A percentile compares a stretch with the other conserved stretches of the same genome.
phyloP scores from a whole-genome alignment of 2,329 filamentous ascomycete genomes.

The Venturia aucupariae region DNA sequence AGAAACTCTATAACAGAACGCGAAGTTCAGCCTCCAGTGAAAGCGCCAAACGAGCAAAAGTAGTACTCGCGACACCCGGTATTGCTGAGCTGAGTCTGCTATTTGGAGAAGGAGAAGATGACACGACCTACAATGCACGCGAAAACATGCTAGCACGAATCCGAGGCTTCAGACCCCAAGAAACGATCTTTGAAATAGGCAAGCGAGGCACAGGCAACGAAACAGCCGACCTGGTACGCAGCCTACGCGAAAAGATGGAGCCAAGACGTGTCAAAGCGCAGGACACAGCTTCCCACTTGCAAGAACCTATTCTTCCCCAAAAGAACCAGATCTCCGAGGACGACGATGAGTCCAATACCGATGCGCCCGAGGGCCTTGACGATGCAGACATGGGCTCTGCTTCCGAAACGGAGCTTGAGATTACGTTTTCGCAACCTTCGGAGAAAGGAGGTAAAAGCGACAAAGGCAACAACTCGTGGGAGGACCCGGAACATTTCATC shows the following conservation, averaged over 20 bases:
- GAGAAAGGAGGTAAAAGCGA: conserved; percentile 17
- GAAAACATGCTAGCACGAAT: conserved; percentile 83
- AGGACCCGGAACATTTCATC: conserved; percentile 91
- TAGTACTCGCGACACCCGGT: conserved; percentile 58
- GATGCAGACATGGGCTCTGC: conserved; percentile 30
- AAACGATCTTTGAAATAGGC: conserved; percentile 95
- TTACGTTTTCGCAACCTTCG: conserved; percentile 32
- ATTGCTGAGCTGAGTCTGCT: conserved; percentile 72
- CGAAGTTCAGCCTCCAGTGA: conserved; percentile 82
- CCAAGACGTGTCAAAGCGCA: background rate
- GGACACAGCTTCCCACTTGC: no score
- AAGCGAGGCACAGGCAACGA: conserved; percentile 53
- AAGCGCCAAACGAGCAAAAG: conserved; percentile 79
- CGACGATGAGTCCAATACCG: conserved; percentile 23
- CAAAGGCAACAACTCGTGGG: conserved; percentile 42
- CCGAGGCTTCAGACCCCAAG: conserved; percentile 76
- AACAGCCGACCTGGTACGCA: conserved; percentile 67
- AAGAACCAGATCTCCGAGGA: conserved; percentile 20
- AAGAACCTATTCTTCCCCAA: background rate
- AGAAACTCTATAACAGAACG: conserved; percentile 85
- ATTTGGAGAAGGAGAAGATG: conserved; percentile 54
- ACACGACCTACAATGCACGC: conserved; percentile 57
- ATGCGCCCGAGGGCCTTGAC: conserved; percentile 34
- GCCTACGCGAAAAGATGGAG: conserved; percentile 47
- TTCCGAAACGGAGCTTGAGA: conserved; percentile 46